Evolutionary conservation across 768 basidiomycete species (phyloP), one percentile per base, ranked within the genome.

Genomic region (Kwoniella dendrophila): DNA sequence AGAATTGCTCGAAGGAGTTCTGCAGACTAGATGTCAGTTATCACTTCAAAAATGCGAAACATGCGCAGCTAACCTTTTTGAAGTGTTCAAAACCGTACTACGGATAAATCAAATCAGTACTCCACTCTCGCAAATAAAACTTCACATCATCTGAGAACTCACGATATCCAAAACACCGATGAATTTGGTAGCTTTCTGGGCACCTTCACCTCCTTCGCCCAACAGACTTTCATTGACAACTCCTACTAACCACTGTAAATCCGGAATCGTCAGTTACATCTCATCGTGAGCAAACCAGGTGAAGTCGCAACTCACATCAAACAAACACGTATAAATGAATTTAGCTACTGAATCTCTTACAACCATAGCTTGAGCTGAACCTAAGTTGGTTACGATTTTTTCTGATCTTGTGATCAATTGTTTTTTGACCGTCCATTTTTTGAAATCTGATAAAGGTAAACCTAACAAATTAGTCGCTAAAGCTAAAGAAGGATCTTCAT

Each of bases 401-500:
- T 99, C 96, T 16, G 87, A 86, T 44, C 96, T 86, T 1, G 96
- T 96, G 26, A 86, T 86, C 65, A 99, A 89, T 80, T 98, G 96
- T 81, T 94, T 98, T 84, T 98, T 98, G 81, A 96, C 81, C 1
- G 90, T 94, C 96, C 96, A 99, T 79, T 90, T 97, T 83, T 91
- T 97, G 85, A 99, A 99, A 63, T 98, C 96, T 18, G 86, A 84
- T 30, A 90, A 82, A 54, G 89, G 87, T 57, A 99, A 86, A 12
- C 96, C 96, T 47, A 99, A 83, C 77, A 99, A 90, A 2, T 89
- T 86, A 1, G 92, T 92, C 18, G 93, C 88, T 43, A 92, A 81
- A 34, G 86, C 82, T 30, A 98, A 83, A 18, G 90, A 85, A 16
- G 89, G 77, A 74, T 98, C 95, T 50, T 85, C 84, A 70, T 93